Percentiles rank a stretch among this genome's conserved stretches.
Conservation (phyloP, 768 basidiomycete species). For the Vararia minispora region DNA sequence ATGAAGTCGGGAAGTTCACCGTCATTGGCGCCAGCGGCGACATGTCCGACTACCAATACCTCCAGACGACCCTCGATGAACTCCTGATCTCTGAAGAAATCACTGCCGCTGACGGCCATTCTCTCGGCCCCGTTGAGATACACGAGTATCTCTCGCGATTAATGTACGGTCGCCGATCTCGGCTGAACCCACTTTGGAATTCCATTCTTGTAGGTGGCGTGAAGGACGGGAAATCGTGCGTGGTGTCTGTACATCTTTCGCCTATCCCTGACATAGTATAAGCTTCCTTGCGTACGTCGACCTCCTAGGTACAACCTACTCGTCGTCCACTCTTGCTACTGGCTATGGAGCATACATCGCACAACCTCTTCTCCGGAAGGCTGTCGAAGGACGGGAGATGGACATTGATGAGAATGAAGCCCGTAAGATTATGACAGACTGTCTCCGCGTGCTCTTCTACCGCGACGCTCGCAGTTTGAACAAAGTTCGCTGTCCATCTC, state of each 20-base stretch:
- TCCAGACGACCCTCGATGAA: constrained; percentile 71
- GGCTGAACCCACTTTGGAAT: constrained; percentile 95
- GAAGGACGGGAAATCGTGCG: constrained; percentile 75
- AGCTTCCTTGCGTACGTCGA: constrained; percentile 95
- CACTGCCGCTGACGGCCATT: constrained; percentile 72
- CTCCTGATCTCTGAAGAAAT: constrained; percentile 64
- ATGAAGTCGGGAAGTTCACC: constrained; percentile 73
- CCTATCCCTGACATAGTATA: background rate
- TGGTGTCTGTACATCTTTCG: constrained; percentile 16
- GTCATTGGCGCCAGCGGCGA: constrained; percentile 91
- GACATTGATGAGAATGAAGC: constrained; percentile 72
- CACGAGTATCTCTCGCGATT: constrained; percentile 86
- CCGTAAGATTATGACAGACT: constrained; percentile 62
- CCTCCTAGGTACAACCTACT: constrained; percentile 92
- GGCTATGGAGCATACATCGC: constrained; percentile 93
- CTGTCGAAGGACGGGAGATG: constrained; percentile 75
- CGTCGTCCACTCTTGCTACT: constrained; percentile 86
- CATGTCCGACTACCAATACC: constrained; percentile 95
- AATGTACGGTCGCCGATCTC: constrained; percentile 81
- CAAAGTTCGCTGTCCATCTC: constrained; percentile 56
- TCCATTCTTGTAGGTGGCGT: constrained; percentile 86
- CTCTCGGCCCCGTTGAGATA: constrained; percentile 77
- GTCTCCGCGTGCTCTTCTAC: constrained; percentile 93
- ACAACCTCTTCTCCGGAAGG: constrained; percentile 82
- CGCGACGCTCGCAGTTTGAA: constrained; percentile 92